Conservation (phyloP, 2,329 filamentous ascomycete genomes). For the Helminthosporium solani region DNA sequence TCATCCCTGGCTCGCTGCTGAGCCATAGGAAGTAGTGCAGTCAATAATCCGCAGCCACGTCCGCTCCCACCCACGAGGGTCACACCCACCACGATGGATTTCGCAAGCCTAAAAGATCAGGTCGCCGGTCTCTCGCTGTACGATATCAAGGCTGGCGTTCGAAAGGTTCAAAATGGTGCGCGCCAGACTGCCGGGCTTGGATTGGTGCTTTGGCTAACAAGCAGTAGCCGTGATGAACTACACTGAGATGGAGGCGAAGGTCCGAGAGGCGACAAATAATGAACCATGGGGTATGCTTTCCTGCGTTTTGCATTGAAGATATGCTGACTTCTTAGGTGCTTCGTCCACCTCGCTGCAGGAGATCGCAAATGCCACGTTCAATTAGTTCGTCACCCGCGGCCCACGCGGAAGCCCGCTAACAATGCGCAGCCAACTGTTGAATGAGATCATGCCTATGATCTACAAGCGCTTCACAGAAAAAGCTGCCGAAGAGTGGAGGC, state of each 20-base stretch:
- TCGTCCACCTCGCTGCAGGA: slow-evolving; percentile 92
- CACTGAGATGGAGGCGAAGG: slow-evolving; percentile 70
- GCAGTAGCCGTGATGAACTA: slow-evolving; percentile 90
- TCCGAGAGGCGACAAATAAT: slow-evolving; percentile 98
- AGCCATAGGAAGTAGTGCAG: slow-evolving; percentile 2
- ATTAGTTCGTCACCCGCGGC: slow-evolving; percentile 69
- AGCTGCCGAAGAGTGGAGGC: slow-evolving; percentile 95
- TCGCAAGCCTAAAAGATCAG: slow-evolving; percentile 79
- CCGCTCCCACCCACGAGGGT: slow-evolving; percentile 5
- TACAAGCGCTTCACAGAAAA: slow-evolving; percentile 99
- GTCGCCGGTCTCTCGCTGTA: slow-evolving; percentile 92
- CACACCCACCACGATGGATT: slow-evolving; percentile 66
- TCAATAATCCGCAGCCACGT: slow-evolving; percentile 16
- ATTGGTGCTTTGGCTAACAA: slow-evolving; percentile 30
- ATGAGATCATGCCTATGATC: slow-evolving; percentile 99
- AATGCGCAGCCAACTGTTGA: slow-evolving; percentile 77
- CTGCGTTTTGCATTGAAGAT: slow-evolving; percentile 46
- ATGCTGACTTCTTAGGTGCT: slow-evolving; percentile 52
- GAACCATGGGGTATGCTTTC: slow-evolving; percentile 83
- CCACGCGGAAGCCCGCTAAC: slow-evolving; percentile 19
- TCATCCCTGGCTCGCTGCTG: slow-evolving; percentile 8
- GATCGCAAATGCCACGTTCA: slow-evolving; percentile 96
- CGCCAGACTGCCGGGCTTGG: slow-evolving; percentile 9
- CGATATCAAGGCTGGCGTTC: slow-evolving; percentile 90
- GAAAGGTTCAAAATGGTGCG: slow-evolving; percentile 95